A percentile compares a stretch with the other conserved stretches of the same genome.
Evolutionary conservation across 352 stramenopile genomes (phyloP).

Genomic region (Globisporangium megalacanthum): DNA sequence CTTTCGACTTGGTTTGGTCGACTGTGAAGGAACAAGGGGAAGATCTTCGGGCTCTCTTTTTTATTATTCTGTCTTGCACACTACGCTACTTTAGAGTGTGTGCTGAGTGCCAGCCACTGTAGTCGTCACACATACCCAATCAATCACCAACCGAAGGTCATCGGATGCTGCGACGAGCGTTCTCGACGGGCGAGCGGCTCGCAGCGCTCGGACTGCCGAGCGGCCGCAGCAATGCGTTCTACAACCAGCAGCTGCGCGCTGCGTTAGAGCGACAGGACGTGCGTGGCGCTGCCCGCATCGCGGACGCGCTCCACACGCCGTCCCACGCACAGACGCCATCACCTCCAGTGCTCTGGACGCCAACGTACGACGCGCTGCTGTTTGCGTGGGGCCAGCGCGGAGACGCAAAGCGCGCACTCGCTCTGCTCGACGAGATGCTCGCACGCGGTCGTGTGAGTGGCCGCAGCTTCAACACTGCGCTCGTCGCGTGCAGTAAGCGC

Average conservation of each 20-base stretch:
- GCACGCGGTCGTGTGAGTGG: slow-evolving; percentile 25
- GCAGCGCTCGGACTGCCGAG: slow-evolving; percentile 7
- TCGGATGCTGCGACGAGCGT: background rate
- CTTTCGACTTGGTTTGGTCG: slow-evolving; percentile 1
- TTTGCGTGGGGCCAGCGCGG: slow-evolving; percentile 36
- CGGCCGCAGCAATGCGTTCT: slow-evolving; percentile 32
- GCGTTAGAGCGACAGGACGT: slow-evolving; percentile 26
- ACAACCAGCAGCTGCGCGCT: slow-evolving; percentile 33
- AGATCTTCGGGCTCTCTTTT: too few relatives aligned
- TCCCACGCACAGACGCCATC: slow-evolving; percentile 15
- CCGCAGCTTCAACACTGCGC: slow-evolving; percentile 62
- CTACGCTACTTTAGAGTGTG: too few relatives aligned
- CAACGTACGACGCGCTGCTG: slow-evolving; percentile 57
- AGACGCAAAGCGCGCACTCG: slow-evolving; percentile 36
- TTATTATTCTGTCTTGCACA: too few relatives aligned
- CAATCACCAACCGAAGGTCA: background rate
- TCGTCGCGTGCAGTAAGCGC: slow-evolving; percentile 54
- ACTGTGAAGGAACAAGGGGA: background rate
- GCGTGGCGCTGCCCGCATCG: slow-evolving; percentile 22
- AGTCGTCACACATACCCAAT: too few relatives aligned
- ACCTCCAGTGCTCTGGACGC: slow-evolving; percentile 25
- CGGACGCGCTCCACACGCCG: slow-evolving; percentile 1
- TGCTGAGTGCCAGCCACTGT: too few relatives aligned
- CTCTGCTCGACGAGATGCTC: slow-evolving; percentile 49
- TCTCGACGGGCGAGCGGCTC: slow-evolving; percentile 3